A percentile compares a stretch with the other conserved stretches of the same genome.
Evolutionary conservation across 495 filamentous ascomycete genomes (phyloP).

Genomic region (Xanthoparmelia taractica): DNA sequence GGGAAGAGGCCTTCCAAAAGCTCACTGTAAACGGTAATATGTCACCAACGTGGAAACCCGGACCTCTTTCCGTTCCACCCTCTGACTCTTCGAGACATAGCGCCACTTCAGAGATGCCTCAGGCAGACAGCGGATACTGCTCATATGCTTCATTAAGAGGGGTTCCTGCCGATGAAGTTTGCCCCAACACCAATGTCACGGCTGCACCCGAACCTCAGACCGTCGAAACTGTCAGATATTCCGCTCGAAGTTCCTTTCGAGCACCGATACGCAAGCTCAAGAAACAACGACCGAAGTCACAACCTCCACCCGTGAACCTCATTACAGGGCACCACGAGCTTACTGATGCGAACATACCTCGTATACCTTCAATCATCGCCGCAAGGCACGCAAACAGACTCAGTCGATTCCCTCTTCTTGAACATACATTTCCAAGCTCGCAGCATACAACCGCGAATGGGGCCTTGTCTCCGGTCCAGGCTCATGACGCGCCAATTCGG

Average conservation of each 20-base stretch:
- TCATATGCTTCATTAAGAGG: slow-evolving; percentile 14
- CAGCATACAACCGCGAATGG: slow-evolving; percentile 17
- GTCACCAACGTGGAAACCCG: neutral
- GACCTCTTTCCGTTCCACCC: neutral
- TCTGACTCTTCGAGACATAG: slow-evolving; percentile 8
- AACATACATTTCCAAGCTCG: slow-evolving; percentile 24
- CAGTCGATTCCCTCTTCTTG: slow-evolving; percentile 20
- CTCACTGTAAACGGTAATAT: slow-evolving; percentile 11
- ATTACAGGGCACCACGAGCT: slow-evolving; percentile 17
- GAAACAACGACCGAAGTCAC: slow-evolving; percentile 22
- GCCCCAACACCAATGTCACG: neutral
- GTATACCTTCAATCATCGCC: slow-evolving; percentile 25
- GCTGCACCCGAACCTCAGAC: slow-evolving; percentile 7
- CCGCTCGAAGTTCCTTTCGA: slow-evolving; percentile 9
- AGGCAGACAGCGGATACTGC: slow-evolving; percentile 21
- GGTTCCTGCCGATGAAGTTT: neutral
- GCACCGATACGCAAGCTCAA: slow-evolving; percentile 18
- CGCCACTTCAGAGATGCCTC: slow-evolving; percentile 1
- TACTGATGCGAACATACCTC: slow-evolving; percentile 19
- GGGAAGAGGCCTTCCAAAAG: slow-evolving; percentile 18
- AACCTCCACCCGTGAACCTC: slow-evolving; percentile 14
- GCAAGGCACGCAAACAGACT: slow-evolving; percentile 24
- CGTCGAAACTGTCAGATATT: slow-evolving; percentile 2
- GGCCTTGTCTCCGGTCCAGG: neutral
- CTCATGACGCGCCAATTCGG: slow-evolving; percentile 11